Conservation (phyloP, 2,329 filamentous ascomycete species). For the Samsoniella hepiali region DNA sequence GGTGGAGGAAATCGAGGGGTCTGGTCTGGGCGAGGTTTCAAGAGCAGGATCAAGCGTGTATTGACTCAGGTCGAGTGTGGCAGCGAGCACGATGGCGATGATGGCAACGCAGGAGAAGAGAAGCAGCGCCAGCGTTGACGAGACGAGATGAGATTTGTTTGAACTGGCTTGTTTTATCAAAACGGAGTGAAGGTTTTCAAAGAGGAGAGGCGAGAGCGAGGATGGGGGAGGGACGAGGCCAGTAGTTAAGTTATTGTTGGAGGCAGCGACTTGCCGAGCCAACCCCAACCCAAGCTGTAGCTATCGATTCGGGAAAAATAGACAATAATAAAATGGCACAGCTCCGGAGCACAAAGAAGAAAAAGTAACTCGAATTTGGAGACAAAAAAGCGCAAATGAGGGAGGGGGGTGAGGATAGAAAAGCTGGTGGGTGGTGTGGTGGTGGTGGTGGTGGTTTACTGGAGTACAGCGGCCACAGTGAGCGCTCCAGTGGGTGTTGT, state of each 20-base stretch:
- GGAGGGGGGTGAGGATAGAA: not conserved
- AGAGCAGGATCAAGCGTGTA: constrained; percentile 1
- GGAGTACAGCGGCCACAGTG: not conserved
- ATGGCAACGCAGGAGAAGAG: not conserved
- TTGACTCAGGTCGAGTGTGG: constrained; percentile 9
- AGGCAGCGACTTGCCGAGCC: constrained; percentile 8
- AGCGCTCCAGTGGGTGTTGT: not conserved
- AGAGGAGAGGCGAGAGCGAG: not conserved
- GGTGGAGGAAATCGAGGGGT: not conserved
- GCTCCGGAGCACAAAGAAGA: not conserved
- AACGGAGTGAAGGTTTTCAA: not conserved
- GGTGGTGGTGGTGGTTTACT: not conserved
- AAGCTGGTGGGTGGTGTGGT: not conserved
- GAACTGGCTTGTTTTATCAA: no score
- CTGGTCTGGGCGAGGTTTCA: constrained; percentile 8
- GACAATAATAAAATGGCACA: not conserved
- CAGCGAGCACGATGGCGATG: constrained; percentile 10
- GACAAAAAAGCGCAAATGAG: not conserved
- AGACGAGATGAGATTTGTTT: not conserved
- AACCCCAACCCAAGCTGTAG: not conserved
- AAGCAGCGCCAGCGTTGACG: constrained; percentile 7
- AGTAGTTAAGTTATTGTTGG: not conserved
- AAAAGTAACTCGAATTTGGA: constrained; percentile 1
- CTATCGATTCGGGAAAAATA: not conserved
- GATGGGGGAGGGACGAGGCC: not conserved